A percentile compares a stretch with the other conserved stretches of the same genome.
Evolutionary conservation across 129 eudicot species (phyloP).

Genomic region (Mikania micrantha): DNA sequence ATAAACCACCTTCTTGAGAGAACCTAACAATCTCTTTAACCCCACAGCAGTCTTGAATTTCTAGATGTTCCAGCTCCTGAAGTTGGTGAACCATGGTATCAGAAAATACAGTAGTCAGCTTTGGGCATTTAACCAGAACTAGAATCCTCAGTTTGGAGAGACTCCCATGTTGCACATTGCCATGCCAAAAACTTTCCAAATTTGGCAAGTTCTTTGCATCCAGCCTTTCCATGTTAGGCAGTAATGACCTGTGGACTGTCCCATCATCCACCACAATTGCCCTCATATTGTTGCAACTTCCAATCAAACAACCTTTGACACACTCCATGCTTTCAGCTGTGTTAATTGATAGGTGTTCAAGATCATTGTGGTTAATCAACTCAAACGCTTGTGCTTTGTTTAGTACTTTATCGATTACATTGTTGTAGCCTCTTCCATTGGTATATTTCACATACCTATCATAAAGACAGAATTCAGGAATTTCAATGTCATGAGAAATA

Average conservation of each 20-base stretch:
- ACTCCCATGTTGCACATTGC: not conserved
- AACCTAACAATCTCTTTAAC: conserved; percentile 19
- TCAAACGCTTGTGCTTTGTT: too few relatives aligned
- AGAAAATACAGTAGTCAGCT: conserved; percentile 2
- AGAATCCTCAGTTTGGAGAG: conserved; percentile 16
- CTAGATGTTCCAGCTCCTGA: conserved; percentile 10
- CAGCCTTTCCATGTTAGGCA: too few relatives aligned
- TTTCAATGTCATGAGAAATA: conserved; percentile 8
- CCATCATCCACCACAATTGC: too few relatives aligned
- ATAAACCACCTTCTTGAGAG: not conserved
- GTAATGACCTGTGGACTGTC: too few relatives aligned
- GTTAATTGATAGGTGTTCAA: too few relatives aligned
- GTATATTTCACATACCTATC: conserved; percentile 26
- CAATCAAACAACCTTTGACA: too few relatives aligned
- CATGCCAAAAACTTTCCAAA: too few relatives aligned
- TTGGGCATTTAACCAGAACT: conserved; percentile 3
- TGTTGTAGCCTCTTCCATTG: conserved; percentile 9
- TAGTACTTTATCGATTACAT: too few relatives aligned
- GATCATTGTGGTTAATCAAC: too few relatives aligned
- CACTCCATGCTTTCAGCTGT: too few relatives aligned
- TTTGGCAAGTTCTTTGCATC: too few relatives aligned
- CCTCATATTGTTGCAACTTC: too few relatives aligned
- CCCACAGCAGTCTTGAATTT: conserved; percentile 13
- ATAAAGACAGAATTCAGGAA: conserved; percentile 16
- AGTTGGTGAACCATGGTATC: conserved; percentile 16